Percentiles rank a stretch among this genome's conserved stretches.
Evolutionary conservation across 805 yeast genomes (phyloP).

Genomic region (Lipomyces kockii): DNA sequence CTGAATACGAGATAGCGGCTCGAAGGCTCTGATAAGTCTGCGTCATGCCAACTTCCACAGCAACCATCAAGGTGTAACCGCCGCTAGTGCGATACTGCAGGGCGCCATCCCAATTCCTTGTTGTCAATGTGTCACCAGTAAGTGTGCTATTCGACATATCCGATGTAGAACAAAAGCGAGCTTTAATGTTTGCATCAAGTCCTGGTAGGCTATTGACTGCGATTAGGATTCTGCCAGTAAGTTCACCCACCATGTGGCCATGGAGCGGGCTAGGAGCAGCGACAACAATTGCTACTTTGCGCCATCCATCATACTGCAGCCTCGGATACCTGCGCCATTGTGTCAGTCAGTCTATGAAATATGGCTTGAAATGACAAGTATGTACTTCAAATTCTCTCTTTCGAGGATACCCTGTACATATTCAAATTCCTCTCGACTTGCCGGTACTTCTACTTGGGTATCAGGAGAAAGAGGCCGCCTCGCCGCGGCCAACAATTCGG

Average conservation of each 20-base stretch:
- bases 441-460: too few species aligned
- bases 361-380: too few species aligned
- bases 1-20: constrained; percentile 1
- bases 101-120: constrained; percentile 1
- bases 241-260: not conserved
- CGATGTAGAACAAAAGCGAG: not conserved
- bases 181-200: not conserved
- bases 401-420: too few species aligned
- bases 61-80: not conserved
- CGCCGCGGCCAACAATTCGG: too few species aligned
- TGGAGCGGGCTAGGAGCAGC: not conserved
- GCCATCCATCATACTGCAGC: too few species aligned
- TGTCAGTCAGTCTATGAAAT: too few species aligned
- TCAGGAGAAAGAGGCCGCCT: too few species aligned
- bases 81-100: not conserved
- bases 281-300: too few species aligned
- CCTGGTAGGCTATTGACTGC: not conserved
- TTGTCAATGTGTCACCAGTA: not conserved
- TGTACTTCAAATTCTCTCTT: too few species aligned
- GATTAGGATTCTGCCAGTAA: not conserved
- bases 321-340: too few species aligned
- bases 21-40: not conserved
- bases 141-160: not conserved
- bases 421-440: too few species aligned
- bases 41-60: not conserved